phyloP scores from a whole-genome alignment of 352 stramenopile species.

The Phytopythium litorale region DNA sequence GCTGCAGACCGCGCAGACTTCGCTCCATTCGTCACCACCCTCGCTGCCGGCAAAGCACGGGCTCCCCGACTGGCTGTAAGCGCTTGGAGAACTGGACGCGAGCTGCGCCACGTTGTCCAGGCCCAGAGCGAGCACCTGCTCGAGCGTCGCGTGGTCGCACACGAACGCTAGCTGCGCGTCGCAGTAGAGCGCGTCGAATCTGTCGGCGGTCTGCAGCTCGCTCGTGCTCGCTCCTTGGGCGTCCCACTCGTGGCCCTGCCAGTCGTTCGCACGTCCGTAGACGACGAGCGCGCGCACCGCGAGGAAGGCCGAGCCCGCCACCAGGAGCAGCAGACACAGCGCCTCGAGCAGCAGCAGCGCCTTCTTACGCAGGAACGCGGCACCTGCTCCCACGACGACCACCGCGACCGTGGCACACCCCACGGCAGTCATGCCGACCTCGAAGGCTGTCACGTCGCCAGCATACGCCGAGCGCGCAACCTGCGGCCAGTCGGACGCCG shows the following conservation, averaged over 20 bases:
- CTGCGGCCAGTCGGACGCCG: constrained; percentile 4
- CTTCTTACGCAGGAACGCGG: background rate
- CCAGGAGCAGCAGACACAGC: constrained; percentile 1
- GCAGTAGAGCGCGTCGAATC: constrained; percentile 5
- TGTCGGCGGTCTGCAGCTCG: background rate
- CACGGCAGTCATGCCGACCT: constrained; percentile 8
- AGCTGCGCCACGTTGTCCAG: background rate
- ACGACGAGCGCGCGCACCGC: constrained; percentile 1
- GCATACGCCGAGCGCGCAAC: constrained; percentile 1
- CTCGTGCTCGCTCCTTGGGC: background rate
- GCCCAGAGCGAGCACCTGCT: constrained; percentile 1
- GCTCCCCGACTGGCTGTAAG: background rate
- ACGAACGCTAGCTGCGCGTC: constrained; percentile 7
- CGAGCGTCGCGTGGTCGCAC: constrained; percentile 8
- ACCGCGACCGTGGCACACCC: constrained; percentile 30
- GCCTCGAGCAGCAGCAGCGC: constrained; percentile 5
- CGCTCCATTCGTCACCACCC: background rate
- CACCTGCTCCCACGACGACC: constrained; percentile 18
- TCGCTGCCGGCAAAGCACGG: background rate
- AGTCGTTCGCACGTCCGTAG: background rate
- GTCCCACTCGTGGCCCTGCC: background rate
- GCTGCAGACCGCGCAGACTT: constrained; percentile 1
- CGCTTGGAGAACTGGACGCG: background rate
- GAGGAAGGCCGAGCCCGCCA: background rate
- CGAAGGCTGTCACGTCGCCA: background rate